Evolutionary conservation across 1,139 yeast genomes (phyloP).

Genomic region (Geotrichum klebahnii): DNA sequence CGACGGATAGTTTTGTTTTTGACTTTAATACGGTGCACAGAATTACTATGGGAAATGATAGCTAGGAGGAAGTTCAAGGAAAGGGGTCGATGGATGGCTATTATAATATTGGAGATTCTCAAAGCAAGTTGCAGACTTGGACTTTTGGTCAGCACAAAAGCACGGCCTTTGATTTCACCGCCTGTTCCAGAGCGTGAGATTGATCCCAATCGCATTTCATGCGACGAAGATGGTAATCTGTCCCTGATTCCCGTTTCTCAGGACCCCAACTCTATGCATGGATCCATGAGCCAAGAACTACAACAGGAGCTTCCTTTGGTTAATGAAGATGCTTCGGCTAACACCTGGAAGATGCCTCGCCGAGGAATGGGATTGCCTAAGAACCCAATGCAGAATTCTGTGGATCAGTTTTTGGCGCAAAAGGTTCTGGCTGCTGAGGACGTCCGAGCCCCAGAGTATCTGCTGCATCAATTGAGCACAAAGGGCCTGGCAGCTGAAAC

Average conservation of each 20-base stretch:
- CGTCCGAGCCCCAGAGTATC: conserved; percentile 35
- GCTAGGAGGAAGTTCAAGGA: conserved; percentile 26
- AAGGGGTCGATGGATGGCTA: conserved; percentile 35
- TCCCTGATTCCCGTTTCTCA: conserved; percentile 9
- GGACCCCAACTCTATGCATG: conserved; percentile 3
- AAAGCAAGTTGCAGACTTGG: conserved; percentile 38
- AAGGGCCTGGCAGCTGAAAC: conserved; percentile 38
- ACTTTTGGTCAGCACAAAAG: conserved; percentile 32
- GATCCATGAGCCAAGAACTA: conserved; percentile 4
- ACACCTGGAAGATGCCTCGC: conserved; percentile 37
- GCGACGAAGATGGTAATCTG: conserved; percentile 16
- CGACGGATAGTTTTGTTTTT: conserved; percentile 35
- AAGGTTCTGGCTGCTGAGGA: conserved; percentile 38
- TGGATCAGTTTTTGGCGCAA: conserved; percentile 31
- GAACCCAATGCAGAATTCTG: conserved; percentile 24
- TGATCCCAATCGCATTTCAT: conserved; percentile 29
- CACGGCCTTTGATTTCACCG: conserved; percentile 36
- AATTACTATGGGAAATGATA: conserved; percentile 41
- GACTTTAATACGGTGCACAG: conserved; percentile 38
- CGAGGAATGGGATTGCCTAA: conserved; percentile 34
- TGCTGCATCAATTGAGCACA: conserved; percentile 33
- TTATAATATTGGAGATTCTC: conserved; percentile 35
- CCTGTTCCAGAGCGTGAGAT: conserved; percentile 40
- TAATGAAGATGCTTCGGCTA: conserved; percentile 4
- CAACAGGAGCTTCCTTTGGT: conserved; percentile 4